phyloP scores from a whole-genome alignment of 495 filamentous ascomycete genomes.

The Neurospora hispaniola region DNA sequence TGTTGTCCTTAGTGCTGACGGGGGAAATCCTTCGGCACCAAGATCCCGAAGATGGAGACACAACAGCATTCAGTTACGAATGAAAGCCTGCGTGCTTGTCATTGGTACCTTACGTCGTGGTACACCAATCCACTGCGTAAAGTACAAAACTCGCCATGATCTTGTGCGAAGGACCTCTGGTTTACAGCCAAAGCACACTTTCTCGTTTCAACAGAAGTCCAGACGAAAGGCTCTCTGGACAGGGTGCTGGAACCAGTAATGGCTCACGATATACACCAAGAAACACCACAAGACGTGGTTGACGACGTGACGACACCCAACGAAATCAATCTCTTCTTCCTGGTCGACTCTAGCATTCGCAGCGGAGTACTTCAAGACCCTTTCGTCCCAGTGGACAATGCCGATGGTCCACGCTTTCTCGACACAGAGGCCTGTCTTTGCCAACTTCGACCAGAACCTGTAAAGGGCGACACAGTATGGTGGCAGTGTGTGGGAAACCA shows the following conservation, averaged over 20 bases:
- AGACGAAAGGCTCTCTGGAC: neutral
- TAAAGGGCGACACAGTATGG: neutral
- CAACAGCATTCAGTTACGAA: neutral
- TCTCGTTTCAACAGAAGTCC: neutral
- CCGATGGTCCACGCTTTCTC: slow-evolving; percentile 25
- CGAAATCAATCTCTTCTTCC: neutral
- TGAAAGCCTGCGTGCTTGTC: neutral
- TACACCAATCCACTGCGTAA: neutral
- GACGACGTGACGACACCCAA: neutral
- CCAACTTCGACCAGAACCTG: slow-evolving; percentile 15
- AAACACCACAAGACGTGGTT: neutral
- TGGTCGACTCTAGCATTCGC: neutral
- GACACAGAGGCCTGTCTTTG: slow-evolving; percentile 31
- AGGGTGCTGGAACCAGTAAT: neutral
- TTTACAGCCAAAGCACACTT: neutral
- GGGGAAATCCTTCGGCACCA: neutral
- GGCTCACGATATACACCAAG: neutral
- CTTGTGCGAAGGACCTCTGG: neutral
- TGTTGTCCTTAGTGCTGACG: neutral
- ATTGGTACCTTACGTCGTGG: neutral
- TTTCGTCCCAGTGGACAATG: slow-evolving; percentile 16
- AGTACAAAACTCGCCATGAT: neutral
- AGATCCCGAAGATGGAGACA: neutral
- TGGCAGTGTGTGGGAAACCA: slow-evolving; percentile 34
- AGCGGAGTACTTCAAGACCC: slow-evolving; percentile 17